Evolutionary conservation across 352 stramenopile genomes (phyloP), one percentile per base, ranked within the genome.

Genomic region (Phytophthora quininea): DNA sequence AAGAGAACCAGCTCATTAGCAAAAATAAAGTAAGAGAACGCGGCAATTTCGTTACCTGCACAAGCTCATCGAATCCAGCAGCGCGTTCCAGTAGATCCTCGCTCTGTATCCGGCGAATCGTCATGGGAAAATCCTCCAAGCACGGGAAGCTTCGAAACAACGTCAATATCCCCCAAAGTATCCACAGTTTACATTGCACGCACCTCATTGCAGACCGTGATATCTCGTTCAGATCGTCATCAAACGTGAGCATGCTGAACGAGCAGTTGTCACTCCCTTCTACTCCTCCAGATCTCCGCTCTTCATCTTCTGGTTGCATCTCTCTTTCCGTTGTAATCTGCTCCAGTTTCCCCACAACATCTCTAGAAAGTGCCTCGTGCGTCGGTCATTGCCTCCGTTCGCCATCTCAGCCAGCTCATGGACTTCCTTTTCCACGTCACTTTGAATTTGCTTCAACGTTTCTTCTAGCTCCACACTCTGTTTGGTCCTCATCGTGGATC

Each of bases 221-320:
- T 40, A 76, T 62, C n/a, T 82, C 79, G 32, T 75, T 64, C 6
- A 74, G 60, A 31, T 80, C 69, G 14, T 84, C 76, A 15, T 84
- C 74, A 42, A 88, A 85, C 4, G 58, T 79, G 15, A 88, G 58
- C 12, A 67, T 69, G 35, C 84, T 76, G 35, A 76, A 80, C 5
- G 71, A 78, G 42, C 50, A 69, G 33, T 55, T 74, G 12, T 71
- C 60, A 4, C 64, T 46, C 12, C 42, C 51, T 2, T 66, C 53
- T 1, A 59, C 32, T 7, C 6, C 30, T 40, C 62, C 60, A 4
- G 11, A 56, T 9, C 37, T 48, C 61, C 40, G 19, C 48, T 62
- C 56, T 50, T 65, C 56, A 4, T 65, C 54, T 27, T 58, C 57
- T 1, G 35, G 30, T n/a, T 64, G 64, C 15, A 30, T 61, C 47